Evolutionary conservation across 139 green algal species (phyloP).

Genomic region (Chlamydomonas sphaeroides): DNA sequence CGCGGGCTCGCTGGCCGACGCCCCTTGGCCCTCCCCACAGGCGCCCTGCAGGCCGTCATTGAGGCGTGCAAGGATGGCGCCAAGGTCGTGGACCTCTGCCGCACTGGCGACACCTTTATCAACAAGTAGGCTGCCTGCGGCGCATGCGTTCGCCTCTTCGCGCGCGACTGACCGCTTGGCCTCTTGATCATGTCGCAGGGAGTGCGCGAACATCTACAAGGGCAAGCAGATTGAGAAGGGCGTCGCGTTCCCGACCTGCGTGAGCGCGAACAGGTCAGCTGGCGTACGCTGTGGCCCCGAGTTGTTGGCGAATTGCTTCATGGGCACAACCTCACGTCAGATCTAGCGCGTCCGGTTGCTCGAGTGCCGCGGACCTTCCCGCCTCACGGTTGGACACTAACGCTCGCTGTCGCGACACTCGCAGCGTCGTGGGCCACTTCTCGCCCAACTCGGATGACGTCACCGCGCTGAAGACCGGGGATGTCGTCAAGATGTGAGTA

Average conservation of each 20-base stretch:
- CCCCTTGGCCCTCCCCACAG: constrained; percentile 61
- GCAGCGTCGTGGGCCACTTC: constrained; percentile 92
- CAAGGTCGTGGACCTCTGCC: constrained; percentile 93
- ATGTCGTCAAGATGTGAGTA: constrained; percentile 94
- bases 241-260: constrained; percentile 95
- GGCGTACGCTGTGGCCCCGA: no score
- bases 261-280: constrained; percentile 90
- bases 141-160: not conserved
- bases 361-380: no score
- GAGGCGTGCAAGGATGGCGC: constrained; percentile 82
- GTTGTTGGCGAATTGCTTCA: not conserved
- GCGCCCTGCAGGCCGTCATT: constrained; percentile 82
- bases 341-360: no score
- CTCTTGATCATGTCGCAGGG: no score
- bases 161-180: no score
- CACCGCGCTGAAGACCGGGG: constrained; percentile 80
- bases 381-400: not conserved
- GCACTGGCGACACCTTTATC: constrained; percentile 85
- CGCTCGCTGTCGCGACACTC: not conserved
- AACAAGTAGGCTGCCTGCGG: constrained; percentile 79
- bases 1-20: not conserved
- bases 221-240: constrained; percentile 97
- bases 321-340: not conserved
- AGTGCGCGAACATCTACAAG: constrained; percentile 89
- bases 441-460: constrained; percentile 82